Evolutionary conservation across 192 early-diverging fungal genomes (phyloP).

Genomic region (Backusella tuberculispora): DNA sequence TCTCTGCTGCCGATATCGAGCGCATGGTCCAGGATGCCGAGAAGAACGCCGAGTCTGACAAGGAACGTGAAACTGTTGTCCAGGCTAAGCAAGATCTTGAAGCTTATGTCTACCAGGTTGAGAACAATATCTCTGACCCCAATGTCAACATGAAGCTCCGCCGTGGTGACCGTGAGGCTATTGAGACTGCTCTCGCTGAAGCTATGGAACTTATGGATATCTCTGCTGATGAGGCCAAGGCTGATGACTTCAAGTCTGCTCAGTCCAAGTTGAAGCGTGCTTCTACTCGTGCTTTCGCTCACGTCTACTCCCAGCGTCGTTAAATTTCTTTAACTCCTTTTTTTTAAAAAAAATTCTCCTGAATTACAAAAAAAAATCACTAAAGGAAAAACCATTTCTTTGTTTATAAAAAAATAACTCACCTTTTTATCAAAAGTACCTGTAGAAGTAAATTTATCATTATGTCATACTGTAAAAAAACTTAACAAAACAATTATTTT

Average conservation of each 20-base stretch:
- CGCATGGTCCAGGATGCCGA: slow-evolving; percentile 93
- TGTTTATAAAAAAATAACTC: neutral
- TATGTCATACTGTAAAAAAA: too few relatives aligned
- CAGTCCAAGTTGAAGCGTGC: slow-evolving; percentile 73
- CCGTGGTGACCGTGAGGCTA: slow-evolving; percentile 69
- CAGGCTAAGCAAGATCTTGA: slow-evolving; percentile 85
- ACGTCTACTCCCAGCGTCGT: slow-evolving; percentile 40
- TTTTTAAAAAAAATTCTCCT: neutral
- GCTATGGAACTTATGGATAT: slow-evolving; percentile 77
- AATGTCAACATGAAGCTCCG: slow-evolving; percentile 74
- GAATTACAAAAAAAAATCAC: neutral
- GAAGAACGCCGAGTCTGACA: slow-evolving; percentile 82
- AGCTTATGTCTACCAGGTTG: slow-evolving; percentile 69
- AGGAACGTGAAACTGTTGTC: slow-evolving; percentile 72
- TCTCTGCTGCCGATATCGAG: slow-evolving; percentile 90
- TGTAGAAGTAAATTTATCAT: too few relatives aligned
- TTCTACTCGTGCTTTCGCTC: slow-evolving; percentile 65
- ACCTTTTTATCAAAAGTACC: too few relatives aligned
- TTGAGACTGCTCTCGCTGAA: slow-evolving; percentile 77
- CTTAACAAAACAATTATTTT: too few relatives aligned
- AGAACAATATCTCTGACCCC: slow-evolving; percentile 59
- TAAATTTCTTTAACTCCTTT: neutral
- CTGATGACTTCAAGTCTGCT: slow-evolving; percentile 62
- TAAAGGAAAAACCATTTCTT: neutral
- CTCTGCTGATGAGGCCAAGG: slow-evolving; percentile 57